These are phyloP conservation scores for Diplodia intermedia DNA, from an alignment of 2,329 filamentous ascomycete genomes.

Conservation along the genomic window DNA sequence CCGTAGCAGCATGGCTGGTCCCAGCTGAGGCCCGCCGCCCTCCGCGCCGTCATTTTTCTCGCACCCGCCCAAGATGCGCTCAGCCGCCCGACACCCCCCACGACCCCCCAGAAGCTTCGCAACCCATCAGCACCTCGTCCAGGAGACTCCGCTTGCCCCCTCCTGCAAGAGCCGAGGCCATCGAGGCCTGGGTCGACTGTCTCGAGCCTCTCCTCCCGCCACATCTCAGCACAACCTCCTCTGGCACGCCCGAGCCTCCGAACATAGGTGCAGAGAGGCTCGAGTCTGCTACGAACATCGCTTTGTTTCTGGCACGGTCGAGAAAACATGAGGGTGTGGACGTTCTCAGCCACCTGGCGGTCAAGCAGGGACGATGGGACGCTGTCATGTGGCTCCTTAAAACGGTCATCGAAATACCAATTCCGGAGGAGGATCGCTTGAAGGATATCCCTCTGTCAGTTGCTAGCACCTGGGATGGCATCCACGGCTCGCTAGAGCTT, in stretches of 20 bases:
- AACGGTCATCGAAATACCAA: constrained; percentile 48
- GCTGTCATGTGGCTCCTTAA: constrained; percentile 56
- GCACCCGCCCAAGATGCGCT: constrained; percentile 35
- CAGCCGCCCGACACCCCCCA: neutral
- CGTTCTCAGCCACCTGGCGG: constrained; percentile 50
- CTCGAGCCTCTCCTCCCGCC: constrained; percentile 49
- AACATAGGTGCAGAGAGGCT: constrained; percentile 19
- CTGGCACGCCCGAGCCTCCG: constrained; percentile 34
- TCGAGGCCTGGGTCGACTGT: constrained; percentile 44
- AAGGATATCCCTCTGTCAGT: constrained; percentile 36
- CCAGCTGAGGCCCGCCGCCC: constrained; percentile 40
- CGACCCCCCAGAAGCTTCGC: neutral
- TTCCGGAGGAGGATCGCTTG: constrained; percentile 33
- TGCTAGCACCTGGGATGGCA: constrained; percentile 37
- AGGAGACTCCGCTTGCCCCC: neutral
- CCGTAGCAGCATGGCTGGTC: constrained; percentile 46
- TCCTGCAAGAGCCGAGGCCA: constrained; percentile 32
- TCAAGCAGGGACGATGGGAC: constrained; percentile 52
- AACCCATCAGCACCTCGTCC: neutral
- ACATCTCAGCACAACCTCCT: constrained; percentile 39
- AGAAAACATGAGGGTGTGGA: constrained; percentile 39
- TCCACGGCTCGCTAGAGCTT: constrained; percentile 37
- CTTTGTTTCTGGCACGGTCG: constrained; percentile 40
- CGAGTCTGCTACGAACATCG: constrained; percentile 36
- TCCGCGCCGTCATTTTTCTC: constrained; percentile 41